phyloP scores from a whole-genome alignment of 305 asterid genomes.

The Rubia peregrina region DNA sequence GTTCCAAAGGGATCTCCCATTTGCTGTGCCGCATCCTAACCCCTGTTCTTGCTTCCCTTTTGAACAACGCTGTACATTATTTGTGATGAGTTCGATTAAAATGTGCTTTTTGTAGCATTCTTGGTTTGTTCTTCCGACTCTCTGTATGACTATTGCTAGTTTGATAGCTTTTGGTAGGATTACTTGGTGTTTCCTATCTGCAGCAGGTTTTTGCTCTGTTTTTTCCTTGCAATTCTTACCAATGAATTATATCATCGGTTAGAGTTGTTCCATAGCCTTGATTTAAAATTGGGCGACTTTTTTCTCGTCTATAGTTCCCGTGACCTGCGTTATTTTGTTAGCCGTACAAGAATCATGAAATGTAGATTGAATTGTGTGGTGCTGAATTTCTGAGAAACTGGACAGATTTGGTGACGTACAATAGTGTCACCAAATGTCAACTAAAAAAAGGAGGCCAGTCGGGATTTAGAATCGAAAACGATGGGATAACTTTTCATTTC shows the following conservation, averaged over 20 bases:
- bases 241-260: no score
- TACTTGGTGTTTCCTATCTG: no score
- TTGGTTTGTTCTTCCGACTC: background rate
- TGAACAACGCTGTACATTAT: background rate
- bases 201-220: no score
- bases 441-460: background rate
- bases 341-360: background rate
- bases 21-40: slow-evolving; percentile 26
- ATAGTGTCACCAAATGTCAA: background rate
- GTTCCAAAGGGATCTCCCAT: slow-evolving; percentile 32
- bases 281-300: background rate
- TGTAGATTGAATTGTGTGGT: background rate
- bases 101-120: background rate
- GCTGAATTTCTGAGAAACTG: background rate
- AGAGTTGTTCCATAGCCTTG: no score
- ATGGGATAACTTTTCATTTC: background rate
- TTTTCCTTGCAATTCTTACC: no score
- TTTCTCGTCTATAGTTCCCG: background rate
- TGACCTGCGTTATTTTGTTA: background rate
- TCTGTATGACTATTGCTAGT: background rate
- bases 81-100: background rate
- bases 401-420: background rate
- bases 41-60: background rate
- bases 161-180: background rate
- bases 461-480: background rate